Evolutionary conservation across 805 yeast species (phyloP).

Genomic region (Blastobotrys terrestris): DNA sequence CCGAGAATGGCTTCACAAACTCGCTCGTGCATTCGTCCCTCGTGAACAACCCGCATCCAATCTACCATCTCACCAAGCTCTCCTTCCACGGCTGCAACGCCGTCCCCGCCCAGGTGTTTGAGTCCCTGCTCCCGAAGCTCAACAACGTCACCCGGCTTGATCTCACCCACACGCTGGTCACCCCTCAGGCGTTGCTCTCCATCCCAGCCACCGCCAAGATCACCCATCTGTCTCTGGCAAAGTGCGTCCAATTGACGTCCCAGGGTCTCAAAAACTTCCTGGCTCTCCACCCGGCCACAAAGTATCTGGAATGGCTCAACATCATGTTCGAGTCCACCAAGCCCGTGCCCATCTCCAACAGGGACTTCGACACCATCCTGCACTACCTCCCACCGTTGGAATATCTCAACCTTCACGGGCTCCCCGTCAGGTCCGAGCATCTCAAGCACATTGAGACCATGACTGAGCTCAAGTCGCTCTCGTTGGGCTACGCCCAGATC

Average conservation of each 20-base stretch:
- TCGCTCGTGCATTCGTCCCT: constrained; percentile 42
- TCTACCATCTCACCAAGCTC: constrained; percentile 37
- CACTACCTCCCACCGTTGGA: constrained; percentile 36
- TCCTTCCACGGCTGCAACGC: constrained; percentile 89
- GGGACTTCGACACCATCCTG: constrained; percentile 46
- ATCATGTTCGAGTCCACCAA: constrained; percentile 59
- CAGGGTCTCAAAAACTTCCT: constrained; percentile 65
- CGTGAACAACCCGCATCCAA: constrained; percentile 7
- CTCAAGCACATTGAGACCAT: constrained; percentile 27
- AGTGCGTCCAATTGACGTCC: constrained; percentile 63
- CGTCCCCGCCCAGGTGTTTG: constrained; percentile 51
- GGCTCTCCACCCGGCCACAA: constrained; percentile 61
- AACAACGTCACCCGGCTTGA: constrained; percentile 61
- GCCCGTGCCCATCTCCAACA: constrained; percentile 45
- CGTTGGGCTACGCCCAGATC: constrained; percentile 29
- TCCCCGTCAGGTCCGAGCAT: constrained; percentile 43
- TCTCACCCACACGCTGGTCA: constrained; percentile 72
- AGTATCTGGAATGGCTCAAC: constrained; percentile 58
- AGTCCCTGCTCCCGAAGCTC: constrained; percentile 51
- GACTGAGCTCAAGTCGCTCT: constrained; percentile 24
- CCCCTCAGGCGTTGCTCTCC: constrained; percentile 50
- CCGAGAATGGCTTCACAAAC: constrained; percentile 40
- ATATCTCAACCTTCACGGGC: constrained; percentile 58
- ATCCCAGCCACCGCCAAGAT: constrained; percentile 54
- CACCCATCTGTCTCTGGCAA: constrained; percentile 66